Percentiles rank a stretch among this genome's conserved stretches.
These are phyloP conservation scores for Knoxia roxburghii DNA, from an alignment of 257 asterid species.

Conservation along the genomic window DNA sequence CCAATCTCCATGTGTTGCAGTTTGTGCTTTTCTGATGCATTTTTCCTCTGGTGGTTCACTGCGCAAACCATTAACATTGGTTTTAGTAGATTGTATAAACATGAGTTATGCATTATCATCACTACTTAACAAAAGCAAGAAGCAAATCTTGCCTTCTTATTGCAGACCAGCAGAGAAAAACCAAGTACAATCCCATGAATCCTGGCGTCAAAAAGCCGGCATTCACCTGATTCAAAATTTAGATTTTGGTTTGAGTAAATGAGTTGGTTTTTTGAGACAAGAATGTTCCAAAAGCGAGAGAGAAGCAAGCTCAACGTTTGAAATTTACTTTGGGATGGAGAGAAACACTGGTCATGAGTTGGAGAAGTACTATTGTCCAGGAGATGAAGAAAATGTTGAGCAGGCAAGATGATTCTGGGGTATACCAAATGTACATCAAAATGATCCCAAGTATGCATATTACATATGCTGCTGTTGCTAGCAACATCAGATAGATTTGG, in stretches of 20 bases:
- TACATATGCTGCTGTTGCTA: constrained; percentile 38
- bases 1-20: constrained; percentile 38
- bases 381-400: constrained; percentile 50
- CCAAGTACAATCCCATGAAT: constrained; percentile 47
- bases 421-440: constrained; percentile 52
- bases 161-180: constrained; percentile 61
- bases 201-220: constrained; percentile 45
- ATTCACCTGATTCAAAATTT: constrained; percentile 30
- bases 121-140: too few relatives aligned
- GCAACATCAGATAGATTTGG: constrained; percentile 43
- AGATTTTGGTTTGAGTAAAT: neutral
- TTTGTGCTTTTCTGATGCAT: constrained; percentile 32
- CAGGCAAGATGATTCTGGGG: constrained; percentile 45
- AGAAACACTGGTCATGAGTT: constrained; percentile 47
- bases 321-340: constrained; percentile 40
- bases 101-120: neutral
- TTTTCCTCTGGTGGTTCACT: constrained; percentile 48
- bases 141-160: constrained; percentile 48
- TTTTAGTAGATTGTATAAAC: neutral
- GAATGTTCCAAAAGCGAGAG: neutral
- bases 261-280: neutral
- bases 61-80: constrained; percentile 7
- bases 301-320: neutral
- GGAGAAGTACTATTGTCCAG: constrained; percentile 52
- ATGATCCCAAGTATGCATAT: constrained; percentile 46